Conservation (phyloP, 306 rosid species). For the Leucaena leucocephala region DNA sequence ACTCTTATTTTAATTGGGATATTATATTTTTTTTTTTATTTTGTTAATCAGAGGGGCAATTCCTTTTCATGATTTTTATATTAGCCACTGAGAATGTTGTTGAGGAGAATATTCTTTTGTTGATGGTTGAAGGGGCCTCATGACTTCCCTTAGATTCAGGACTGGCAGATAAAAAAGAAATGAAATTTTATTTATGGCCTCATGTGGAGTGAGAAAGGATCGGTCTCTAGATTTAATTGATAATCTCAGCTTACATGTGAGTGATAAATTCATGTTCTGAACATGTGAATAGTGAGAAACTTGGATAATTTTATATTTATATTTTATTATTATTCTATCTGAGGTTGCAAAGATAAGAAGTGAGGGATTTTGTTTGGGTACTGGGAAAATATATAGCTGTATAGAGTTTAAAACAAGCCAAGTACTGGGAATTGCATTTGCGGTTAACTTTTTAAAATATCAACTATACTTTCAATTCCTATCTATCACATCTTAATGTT, state of each 20-base stretch:
- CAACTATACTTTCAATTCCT: not conserved
- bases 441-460: not conserved
- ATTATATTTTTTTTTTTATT: not conserved
- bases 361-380: not conserved
- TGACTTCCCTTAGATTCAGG: constrained; percentile 5
- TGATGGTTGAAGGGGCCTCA: constrained; percentile 8
- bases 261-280: constrained; percentile 8
- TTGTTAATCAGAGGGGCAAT: not conserved
- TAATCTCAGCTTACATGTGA: not conserved
- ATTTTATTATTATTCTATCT: not conserved
- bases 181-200: constrained; percentile 18
- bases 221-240: not conserved
- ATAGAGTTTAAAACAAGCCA: constrained; percentile 5
- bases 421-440: not conserved
- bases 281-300: constrained; percentile 20
- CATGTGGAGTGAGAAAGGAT: constrained; percentile 20
- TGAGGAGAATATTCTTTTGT: not conserved
- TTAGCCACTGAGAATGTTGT: constrained; percentile 3
- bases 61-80: not conserved
- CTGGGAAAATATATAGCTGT: not conserved
- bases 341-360: constrained; percentile 3
- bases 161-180: not conserved
- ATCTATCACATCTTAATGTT: constrained; percentile 2
- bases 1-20: not conserved
- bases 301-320: not conserved